Evolutionary conservation across 768 basidiomycete genomes (phyloP).

Genomic region (Pulveroboletus frians): DNA sequence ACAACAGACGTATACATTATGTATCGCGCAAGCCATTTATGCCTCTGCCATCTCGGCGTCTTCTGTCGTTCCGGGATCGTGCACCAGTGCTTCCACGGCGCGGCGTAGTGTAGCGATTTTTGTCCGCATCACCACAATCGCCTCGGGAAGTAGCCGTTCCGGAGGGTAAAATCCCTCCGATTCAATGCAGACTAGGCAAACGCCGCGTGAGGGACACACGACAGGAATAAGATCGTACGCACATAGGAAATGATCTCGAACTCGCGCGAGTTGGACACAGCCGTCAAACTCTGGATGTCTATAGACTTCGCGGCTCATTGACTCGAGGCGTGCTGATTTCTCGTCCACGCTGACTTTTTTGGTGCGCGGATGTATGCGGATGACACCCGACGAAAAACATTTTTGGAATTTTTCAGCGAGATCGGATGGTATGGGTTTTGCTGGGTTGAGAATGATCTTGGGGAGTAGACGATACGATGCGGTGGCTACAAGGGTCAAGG

Average conservation of each 20-base stretch:
- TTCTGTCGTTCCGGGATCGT: constrained; percentile 35
- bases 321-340: constrained; percentile 71
- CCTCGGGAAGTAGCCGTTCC: constrained; percentile 74
- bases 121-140: constrained; percentile 73
- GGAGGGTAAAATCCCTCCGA: constrained; percentile 87
- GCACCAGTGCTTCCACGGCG: constrained; percentile 55
- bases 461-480: constrained; percentile 94
- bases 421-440: constrained; percentile 70
- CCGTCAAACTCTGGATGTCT: constrained; percentile 88
- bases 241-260: constrained; percentile 94
- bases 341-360: constrained; percentile 59
- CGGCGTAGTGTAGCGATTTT: constrained; percentile 62
- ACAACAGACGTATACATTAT: background rate
- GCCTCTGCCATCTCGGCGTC: constrained; percentile 54
- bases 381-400: constrained; percentile 85
- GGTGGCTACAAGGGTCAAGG: constrained; percentile 53
- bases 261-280: constrained; percentile 74
- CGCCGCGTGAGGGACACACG: background rate
- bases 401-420: constrained; percentile 75
- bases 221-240: constrained; percentile 27
- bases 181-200: constrained; percentile 71
- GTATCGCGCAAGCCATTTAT: constrained; percentile 12
- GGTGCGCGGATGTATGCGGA: constrained; percentile 54
- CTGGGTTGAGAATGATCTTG: constrained; percentile 63
- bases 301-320: constrained; percentile 87